Conservation (phyloP, 148 eudicot species). For the Cornus kousa region DNA sequence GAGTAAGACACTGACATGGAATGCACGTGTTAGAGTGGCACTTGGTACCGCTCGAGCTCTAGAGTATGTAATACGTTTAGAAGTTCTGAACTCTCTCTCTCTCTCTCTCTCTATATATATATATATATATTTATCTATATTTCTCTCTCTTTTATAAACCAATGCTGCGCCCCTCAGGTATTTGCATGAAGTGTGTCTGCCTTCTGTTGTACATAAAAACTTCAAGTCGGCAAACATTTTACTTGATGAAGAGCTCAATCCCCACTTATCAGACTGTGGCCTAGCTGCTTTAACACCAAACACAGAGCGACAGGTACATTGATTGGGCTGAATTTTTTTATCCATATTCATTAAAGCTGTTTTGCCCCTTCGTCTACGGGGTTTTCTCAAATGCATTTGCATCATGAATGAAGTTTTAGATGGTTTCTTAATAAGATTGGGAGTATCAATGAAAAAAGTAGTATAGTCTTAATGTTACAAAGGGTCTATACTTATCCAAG, state of each 20-base stretch:
- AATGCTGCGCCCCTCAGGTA: slow-evolving; percentile 43
- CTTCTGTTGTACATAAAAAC: slow-evolving; percentile 94
- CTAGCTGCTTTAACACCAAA: slow-evolving; percentile 87
- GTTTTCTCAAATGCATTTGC: background rate
- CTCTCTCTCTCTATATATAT: slow-evolving; percentile 5
- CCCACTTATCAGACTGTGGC: slow-evolving; percentile 93
- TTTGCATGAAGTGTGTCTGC: slow-evolving; percentile 97
- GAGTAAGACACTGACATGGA: slow-evolving; percentile 77
- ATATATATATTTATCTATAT: background rate
- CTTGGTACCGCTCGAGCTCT: slow-evolving; percentile 99
- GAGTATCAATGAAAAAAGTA: too few species aligned
- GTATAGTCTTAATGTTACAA: background rate
- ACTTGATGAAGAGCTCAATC: slow-evolving; percentile 87
- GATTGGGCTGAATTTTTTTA: slow-evolving; percentile 5
- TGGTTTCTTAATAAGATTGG: background rate
- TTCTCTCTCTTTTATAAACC: slow-evolving; percentile 1
- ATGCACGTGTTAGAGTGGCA: slow-evolving; percentile 89
- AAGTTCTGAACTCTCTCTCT: background rate
- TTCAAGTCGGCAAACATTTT: slow-evolving; percentile 94
- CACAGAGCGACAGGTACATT: slow-evolving; percentile 81
- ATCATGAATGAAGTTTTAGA: background rate
- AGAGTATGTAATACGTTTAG: slow-evolving; percentile 52
- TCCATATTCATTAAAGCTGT: background rate
- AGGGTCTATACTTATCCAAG: background rate
- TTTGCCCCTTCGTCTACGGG: background rate